A percentile compares a stretch with the other conserved stretches of the same genome.
phyloP scores from a whole-genome alignment of 306 rosid species.

The Sicyos baderoa region DNA sequence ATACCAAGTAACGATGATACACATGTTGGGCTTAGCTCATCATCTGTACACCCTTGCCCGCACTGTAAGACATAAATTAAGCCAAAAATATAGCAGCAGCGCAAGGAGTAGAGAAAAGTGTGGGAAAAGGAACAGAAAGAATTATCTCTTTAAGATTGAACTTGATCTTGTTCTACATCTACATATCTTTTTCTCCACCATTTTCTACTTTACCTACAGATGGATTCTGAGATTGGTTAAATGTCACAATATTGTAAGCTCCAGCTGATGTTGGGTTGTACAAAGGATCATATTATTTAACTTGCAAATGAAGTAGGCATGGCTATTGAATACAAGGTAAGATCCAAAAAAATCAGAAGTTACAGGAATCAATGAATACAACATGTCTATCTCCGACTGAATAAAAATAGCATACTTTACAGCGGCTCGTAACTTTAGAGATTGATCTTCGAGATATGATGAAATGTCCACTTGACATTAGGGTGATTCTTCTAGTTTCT shows the following conservation, averaged over 20 bases:
- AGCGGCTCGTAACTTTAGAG: neutral
- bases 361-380: neutral
- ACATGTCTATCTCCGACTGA: neutral
- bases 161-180: constrained; percentile 64
- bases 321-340: neutral
- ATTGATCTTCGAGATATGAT: neutral
- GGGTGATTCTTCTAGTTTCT: neutral
- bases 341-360: neutral
- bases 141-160: constrained; percentile 46
- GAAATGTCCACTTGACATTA: neutral
- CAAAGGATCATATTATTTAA: constrained; percentile 1
- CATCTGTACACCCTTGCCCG: constrained; percentile 89
- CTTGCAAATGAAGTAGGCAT: constrained; percentile 7
- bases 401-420: neutral
- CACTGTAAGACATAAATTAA: constrained; percentile 53
- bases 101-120: constrained; percentile 20
- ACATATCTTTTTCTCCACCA: constrained; percentile 54
- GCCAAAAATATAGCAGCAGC: constrained; percentile 26
- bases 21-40: constrained; percentile 66
- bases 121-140: constrained; percentile 37
- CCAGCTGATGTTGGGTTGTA: constrained; percentile 21
- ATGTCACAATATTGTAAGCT: constrained; percentile 18
- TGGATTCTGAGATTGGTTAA: constrained; percentile 51
- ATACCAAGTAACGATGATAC: constrained; percentile 80
- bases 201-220: constrained; percentile 62